Conservation (phyloP, 495 filamentous ascomycete genomes). For the Trichoderma erinaceum region DNA sequence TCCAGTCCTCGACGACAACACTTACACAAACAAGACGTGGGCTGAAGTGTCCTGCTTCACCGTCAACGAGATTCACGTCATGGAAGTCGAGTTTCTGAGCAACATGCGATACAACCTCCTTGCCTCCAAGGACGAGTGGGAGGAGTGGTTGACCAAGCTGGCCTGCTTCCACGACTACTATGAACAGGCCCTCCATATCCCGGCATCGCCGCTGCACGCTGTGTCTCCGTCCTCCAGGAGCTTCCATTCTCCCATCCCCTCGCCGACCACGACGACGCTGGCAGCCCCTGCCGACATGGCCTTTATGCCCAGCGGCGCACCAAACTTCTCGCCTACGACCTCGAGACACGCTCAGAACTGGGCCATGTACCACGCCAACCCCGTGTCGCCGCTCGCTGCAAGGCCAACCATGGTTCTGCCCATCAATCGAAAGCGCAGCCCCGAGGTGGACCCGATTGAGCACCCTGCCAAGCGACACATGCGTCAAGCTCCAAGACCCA, state of each 20-base stretch:
- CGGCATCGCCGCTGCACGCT: constrained; percentile 29
- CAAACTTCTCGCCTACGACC: constrained; percentile 27
- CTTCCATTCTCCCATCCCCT: constrained; percentile 39
- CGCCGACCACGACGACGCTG: constrained; percentile 37
- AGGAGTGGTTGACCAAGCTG: constrained; percentile 75
- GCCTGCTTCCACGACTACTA: constrained; percentile 74
- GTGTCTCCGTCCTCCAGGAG: constrained; percentile 32
- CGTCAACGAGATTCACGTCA: constrained; percentile 93
- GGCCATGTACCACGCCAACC: constrained; percentile 15
- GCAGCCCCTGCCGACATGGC: constrained; percentile 29
- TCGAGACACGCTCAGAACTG: constrained; percentile 7
- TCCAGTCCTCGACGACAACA: constrained; percentile 91
- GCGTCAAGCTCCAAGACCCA: constrained; percentile 30
- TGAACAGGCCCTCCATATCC: constrained; percentile 44
- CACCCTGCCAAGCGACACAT: constrained; percentile 61
- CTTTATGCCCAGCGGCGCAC: constrained; percentile 23
- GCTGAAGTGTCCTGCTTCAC: constrained; percentile 95
- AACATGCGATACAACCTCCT: constrained; percentile 95
- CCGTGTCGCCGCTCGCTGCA: constrained; percentile 46
- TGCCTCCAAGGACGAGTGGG: constrained; percentile 78
- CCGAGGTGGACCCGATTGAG: constrained; percentile 58
- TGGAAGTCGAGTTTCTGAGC: constrained; percentile 99
- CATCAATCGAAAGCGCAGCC: constrained; percentile 59
- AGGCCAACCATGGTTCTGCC: constrained; percentile 43
- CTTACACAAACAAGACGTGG: constrained; percentile 99